These are phyloP conservation scores for Talaromyces piceae DNA, from an alignment of 2,329 filamentous ascomycete genomes.

Conservation along the genomic window DNA sequence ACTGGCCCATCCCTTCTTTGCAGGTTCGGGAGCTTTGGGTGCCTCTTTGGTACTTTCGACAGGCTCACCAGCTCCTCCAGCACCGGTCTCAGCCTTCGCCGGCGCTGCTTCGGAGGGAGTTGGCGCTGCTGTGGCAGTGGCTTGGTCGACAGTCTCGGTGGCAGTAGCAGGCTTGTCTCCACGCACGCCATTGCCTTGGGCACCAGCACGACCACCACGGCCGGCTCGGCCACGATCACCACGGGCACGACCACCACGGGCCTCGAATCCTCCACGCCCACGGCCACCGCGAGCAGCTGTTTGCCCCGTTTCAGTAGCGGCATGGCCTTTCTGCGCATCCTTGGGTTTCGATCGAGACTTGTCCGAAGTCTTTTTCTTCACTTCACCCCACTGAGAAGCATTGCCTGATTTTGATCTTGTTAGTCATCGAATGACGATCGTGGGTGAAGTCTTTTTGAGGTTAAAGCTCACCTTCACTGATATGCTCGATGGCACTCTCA, in stretches of 20 bases:
- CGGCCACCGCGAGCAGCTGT: conserved; percentile 34
- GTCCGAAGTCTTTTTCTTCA: conserved; percentile 45
- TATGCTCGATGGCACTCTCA: conserved; percentile 43
- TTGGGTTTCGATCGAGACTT: conserved; percentile 40
- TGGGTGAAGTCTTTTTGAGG: neutral
- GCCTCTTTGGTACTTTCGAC: conserved; percentile 14
- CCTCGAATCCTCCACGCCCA: conserved; percentile 41
- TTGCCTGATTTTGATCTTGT: conserved; percentile 29
- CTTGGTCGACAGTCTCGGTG: conserved; percentile 11
- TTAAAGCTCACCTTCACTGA: conserved; percentile 39
- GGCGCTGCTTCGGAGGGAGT: conserved; percentile 17
- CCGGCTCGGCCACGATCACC: conserved; percentile 42
- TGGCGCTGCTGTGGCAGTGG: conserved; percentile 14
- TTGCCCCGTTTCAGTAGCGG: conserved; percentile 27
- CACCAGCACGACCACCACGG: conserved; percentile 38
- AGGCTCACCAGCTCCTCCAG: conserved; percentile 16
- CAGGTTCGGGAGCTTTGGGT: conserved; percentile 31
- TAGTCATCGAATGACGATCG: neutral
- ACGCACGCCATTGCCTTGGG: conserved; percentile 38
- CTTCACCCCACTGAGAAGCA: conserved; percentile 46
- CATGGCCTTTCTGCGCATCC: conserved; percentile 37
- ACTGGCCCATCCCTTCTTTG: conserved; percentile 58
- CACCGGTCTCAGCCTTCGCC: conserved; percentile 18
- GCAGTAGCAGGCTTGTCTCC: conserved; percentile 23
- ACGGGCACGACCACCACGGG: conserved; percentile 40